Conservation (phyloP, 2,329 filamentous ascomycete species). For the Ophiobolus disseminans region DNA sequence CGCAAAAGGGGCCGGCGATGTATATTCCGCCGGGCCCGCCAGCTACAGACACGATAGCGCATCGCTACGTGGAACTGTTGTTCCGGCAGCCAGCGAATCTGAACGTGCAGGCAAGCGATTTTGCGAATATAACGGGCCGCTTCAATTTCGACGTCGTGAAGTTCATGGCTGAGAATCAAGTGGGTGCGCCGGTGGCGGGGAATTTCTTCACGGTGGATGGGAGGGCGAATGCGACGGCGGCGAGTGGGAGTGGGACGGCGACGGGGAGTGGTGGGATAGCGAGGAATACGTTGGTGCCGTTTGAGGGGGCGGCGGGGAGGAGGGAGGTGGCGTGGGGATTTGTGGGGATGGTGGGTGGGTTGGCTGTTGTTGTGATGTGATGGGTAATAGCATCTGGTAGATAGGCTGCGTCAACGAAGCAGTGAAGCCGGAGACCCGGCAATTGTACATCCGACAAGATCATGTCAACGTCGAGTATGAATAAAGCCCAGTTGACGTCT, state of each 20-base stretch:
- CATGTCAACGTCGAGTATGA: neutral
- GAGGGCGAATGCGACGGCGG: constrained; percentile 18
- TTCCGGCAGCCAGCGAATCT: constrained; percentile 41
- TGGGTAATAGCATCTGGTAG: neutral
- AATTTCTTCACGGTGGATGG: constrained; percentile 48
- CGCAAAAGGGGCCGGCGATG: constrained; percentile 37
- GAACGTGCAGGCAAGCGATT: constrained; percentile 28
- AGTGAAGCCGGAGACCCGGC: too few species aligned
- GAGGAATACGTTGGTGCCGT: constrained; percentile 22
- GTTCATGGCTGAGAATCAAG: constrained; percentile 34
- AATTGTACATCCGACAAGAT: neutral
- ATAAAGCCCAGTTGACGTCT: neutral
- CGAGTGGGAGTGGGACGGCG: constrained; percentile 16
- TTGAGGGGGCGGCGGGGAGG: constrained; percentile 25
- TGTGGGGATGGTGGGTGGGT: constrained; percentile 17
- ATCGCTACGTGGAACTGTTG: constrained; percentile 46
- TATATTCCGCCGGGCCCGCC: constrained; percentile 45
- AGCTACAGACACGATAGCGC: constrained; percentile 39
- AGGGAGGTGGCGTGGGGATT: constrained; percentile 18
- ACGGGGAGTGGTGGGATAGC: constrained; percentile 25
- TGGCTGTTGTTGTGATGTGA: constrained; percentile 22
- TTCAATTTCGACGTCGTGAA: constrained; percentile 38
- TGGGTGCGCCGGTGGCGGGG: constrained; percentile 37
- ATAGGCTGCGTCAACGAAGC: too few species aligned
- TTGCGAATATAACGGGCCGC: constrained; percentile 25